Evolutionary conservation across 176 grass and related monocot species (phyloP), one percentile per base, ranked within the genome.

Genomic region (Tillandsia fasciculata): DNA sequence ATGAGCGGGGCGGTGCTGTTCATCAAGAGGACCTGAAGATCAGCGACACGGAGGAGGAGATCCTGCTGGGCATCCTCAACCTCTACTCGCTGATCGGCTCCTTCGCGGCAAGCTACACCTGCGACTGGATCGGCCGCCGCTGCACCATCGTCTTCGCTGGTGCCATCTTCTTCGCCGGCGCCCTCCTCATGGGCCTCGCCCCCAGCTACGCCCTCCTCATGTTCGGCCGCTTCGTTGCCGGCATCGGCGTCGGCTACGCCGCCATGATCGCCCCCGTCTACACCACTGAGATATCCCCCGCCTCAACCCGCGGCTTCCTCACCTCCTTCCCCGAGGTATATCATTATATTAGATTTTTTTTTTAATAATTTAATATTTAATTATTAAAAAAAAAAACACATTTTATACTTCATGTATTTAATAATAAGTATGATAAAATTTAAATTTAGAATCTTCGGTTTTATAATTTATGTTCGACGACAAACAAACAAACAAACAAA

Each of bases 201-300:
- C 53, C 58, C 33, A 73, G 63, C 54, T 73, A 48, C 57, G 71
- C 71, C 71, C 24, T 73, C 53, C 71, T 73, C 12, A 9, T 73
- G 5, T 8, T 29, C 29, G 71, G 71, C 10, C 54, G 71, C 33
- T 73, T 54, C 33, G 33, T 73, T 0, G 71, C 71, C 9, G 71
- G 71, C n/a, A 57, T 73, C 17, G 71, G 71, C 42, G 71, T 72
- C 26, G 70, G 70, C 12, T 72, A 48, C 52, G 52, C 70, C 14
- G 12, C 47, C 14, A 58, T 72, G 71, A 64, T 73, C 23, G 71
- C 71, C 14, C 71, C 71, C 42, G 71, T 73, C 56, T 73, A 73
- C 71, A 63, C 71, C 10, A 54, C 71, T 0, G 71, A 73, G 71
- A 49, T 73, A 47, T 63, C 71, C n/a, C 12, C 71, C 4, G 9